Conservation (phyloP, 441 rosid genomes). For the Erodium moschatum region DNA sequence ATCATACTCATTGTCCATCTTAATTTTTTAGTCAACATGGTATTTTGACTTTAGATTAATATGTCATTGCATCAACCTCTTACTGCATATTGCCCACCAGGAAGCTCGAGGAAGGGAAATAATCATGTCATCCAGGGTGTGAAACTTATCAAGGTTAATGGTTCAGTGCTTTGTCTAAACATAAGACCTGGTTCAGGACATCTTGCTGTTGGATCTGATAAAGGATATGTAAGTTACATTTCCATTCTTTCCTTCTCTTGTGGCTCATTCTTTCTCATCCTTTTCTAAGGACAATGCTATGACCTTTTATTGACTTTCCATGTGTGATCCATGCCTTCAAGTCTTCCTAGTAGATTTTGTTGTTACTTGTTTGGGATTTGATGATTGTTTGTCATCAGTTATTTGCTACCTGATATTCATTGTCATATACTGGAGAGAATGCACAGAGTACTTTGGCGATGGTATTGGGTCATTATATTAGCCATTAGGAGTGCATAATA, state of each 20-base stretch:
- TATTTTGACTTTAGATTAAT: neutral
- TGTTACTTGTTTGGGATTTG: neutral
- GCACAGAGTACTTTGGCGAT: neutral
- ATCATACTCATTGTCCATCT: conserved; percentile 3
- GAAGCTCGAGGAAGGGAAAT: conserved; percentile 60
- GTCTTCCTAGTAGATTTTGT: neutral
- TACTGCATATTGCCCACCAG: conserved; percentile 30
- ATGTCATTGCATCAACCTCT: conserved; percentile 10
- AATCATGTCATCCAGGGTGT: conserved; percentile 51
- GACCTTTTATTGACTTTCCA: neutral
- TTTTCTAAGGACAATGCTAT: neutral
- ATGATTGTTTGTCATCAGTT: neutral
- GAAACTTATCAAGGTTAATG: conserved; percentile 58
- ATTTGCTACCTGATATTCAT: neutral
- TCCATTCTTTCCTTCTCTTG: conserved; percentile 10
- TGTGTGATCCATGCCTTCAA: neutral
- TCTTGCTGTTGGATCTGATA: conserved; percentile 72
- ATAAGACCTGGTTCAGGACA: conserved; percentile 40
- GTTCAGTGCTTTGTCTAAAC: conserved; percentile 50
- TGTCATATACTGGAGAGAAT: neutral
- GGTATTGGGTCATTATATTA: no score
- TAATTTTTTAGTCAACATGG: neutral
- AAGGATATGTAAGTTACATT: conserved; percentile 64
- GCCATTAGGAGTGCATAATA: neutral
- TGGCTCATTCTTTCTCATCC: conserved; percentile 1